Base-by-base conservation (phyloP, 1,284 basidiomycete species). In the Tremellales sp. region DNA sequence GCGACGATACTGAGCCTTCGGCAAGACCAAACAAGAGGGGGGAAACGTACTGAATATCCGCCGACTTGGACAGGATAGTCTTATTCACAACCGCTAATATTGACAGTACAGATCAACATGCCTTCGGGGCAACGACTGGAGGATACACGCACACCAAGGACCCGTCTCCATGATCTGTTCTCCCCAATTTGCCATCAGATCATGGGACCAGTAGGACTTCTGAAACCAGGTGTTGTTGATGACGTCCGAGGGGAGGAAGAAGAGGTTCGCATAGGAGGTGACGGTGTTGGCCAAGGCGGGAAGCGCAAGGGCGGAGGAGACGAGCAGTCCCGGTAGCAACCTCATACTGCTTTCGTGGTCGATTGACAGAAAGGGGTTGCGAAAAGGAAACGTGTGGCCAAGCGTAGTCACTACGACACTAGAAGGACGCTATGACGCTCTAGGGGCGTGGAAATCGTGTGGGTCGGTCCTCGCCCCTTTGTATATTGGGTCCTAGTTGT, bases 141-240 rank as follows among this genome's bases (percentile, higher is more conserved):
- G 13, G 7, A 32, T 25, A 16, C n/a, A 47, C 45, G 32, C 45
- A 47, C 45, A 47, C 45, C 45, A 47, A 22, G 45, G 45, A 25
- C 39, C 45, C 3, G 8, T 13, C 19, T 16, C 14, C 9, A 34
- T 29, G 31, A 47, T 16, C 28, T 25, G n/a, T 18, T 24, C 38
- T 21, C 39, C 29, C 45, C 45, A 47, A 25, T 28, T 41, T 31
- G 21, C 22, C 10, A 24, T 18, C 40, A 41, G 40, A 12, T 37
- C 35, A 19, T 37, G 33, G 9, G 39, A 13, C 45, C 45, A 47
- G 5, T 24, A 19, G 25, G n/a, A 18, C 5, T 35, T 22, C 13
- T 40, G 27, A 34, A 47, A 47, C 45, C 45, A 47, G 24, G 38
- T 21, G 21, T 32, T 47, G 14, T 47, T 24, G n/a, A 47, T 9